These are phyloP conservation scores for Acorus gramineus DNA, from an alignment of 106 monocot genomes.

Conservation along the genomic window DNA sequence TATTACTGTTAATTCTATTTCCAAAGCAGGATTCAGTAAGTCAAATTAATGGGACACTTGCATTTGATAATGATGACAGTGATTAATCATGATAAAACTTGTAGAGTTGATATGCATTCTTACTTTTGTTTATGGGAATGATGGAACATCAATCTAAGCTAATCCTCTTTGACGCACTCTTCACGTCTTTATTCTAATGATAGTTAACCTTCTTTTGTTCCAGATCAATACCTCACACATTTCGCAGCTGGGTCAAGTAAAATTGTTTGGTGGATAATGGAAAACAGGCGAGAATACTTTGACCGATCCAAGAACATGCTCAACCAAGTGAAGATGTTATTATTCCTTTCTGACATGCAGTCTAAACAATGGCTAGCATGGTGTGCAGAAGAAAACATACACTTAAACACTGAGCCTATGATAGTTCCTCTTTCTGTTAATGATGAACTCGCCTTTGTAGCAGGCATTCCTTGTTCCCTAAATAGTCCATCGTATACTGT, in stretches of 20 bases:
- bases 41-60: too few species aligned
- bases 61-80: too few species aligned
- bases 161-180: neutral
- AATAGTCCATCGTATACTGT: conserved; percentile 49
- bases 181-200: neutral
- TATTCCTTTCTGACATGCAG: conserved; percentile 63
- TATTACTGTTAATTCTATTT: too few species aligned
- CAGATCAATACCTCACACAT: conserved; percentile 66
- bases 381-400: conserved; percentile 71
- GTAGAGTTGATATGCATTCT: too few species aligned
- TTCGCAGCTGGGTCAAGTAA: conserved; percentile 41
- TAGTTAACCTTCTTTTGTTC: conserved; percentile 3
- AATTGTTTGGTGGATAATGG: conserved; percentile 98
- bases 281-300: conserved; percentile 82
- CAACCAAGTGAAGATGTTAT: conserved; percentile 51
- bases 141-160: too few species aligned
- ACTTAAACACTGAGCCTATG: conserved; percentile 46
- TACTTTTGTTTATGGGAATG: too few species aligned
- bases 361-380: conserved; percentile 76
- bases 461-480: conserved; percentile 65
- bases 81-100: too few species aligned
- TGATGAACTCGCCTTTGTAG: conserved; percentile 81
- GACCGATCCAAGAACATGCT: conserved; percentile 75
- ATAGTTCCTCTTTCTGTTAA: conserved; percentile 82
- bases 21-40: too few species aligned